phyloP scores from a whole-genome alignment of 805 yeast species.

The Wickerhamiella australiensis region DNA sequence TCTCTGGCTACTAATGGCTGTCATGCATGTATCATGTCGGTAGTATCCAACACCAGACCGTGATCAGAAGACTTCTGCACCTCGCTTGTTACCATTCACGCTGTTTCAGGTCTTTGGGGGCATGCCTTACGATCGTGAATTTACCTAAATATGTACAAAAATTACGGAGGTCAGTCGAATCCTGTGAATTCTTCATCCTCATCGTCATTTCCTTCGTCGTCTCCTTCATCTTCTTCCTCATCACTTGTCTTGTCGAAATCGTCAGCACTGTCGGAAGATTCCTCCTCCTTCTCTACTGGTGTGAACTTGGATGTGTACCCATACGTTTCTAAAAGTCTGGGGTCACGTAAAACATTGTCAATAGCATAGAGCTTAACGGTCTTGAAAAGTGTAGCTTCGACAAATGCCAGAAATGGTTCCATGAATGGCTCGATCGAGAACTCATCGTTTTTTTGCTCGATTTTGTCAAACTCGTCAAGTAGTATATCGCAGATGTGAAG shows the following conservation, averaged over 20 bases:
- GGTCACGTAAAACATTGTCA: conserved; percentile 55
- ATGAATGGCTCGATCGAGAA: conserved; percentile 47
- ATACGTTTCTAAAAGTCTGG: conserved; percentile 49
- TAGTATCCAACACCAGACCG: no score
- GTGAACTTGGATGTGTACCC: conserved; percentile 28
- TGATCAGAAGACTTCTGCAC: no score
- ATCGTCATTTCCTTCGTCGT: conserved; percentile 19
- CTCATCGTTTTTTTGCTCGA: conserved; percentile 34
- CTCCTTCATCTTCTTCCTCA: conserved; percentile 26
- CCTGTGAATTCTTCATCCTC: conserved; percentile 18
- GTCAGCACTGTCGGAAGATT: conserved; percentile 17
- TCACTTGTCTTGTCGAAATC: conserved; percentile 20
- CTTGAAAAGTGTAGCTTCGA: conserved; percentile 40
- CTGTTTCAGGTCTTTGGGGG: no score
- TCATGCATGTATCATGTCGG: no score
- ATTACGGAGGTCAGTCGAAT: conserved; percentile 19
- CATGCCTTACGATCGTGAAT: no score
- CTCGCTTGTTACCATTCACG: no score
- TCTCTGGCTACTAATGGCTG: no score
- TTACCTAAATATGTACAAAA: background rate
- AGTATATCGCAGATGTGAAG: conserved; percentile 76
- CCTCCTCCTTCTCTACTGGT: conserved; percentile 16
- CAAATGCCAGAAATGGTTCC: conserved; percentile 46
- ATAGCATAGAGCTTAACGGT: conserved; percentile 52
- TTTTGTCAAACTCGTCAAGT: conserved; percentile 69